These are phyloP conservation scores for Auriscalpium orientale DNA, from an alignment of 768 basidiomycete genomes.

Conservation along the genomic window DNA sequence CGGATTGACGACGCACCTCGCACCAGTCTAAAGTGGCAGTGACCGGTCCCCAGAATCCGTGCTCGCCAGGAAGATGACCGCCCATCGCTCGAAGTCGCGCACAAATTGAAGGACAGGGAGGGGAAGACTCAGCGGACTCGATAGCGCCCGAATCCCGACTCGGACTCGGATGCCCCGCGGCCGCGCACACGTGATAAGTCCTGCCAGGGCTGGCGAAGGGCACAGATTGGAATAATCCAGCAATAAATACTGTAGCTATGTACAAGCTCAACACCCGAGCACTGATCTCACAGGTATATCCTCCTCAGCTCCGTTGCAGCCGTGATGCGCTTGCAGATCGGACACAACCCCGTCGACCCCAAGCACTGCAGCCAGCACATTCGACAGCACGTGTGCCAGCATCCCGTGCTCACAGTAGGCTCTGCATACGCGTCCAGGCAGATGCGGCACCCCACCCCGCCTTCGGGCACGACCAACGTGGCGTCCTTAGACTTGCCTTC, in stretches of 20 bases:
- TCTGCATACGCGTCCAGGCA: slow-evolving; percentile 74
- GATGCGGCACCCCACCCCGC: slow-evolving; percentile 54
- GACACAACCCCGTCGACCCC: slow-evolving; percentile 74
- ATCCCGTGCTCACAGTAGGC: slow-evolving; percentile 74
- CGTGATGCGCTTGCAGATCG: slow-evolving; percentile 84
- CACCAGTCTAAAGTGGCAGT: slow-evolving; percentile 74
- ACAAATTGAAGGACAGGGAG: no score
- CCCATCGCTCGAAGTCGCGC: neutral
- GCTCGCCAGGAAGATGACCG: neutral
- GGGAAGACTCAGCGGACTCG: no score
- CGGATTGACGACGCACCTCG: slow-evolving; percentile 36
- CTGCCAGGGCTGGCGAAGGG: no score
- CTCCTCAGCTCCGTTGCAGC: slow-evolving; percentile 66
- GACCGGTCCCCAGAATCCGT: slow-evolving; percentile 54
- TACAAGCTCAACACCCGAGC: no score
- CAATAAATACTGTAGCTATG: no score
- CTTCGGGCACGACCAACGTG: neutral
- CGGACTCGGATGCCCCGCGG: no score
- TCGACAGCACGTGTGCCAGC: slow-evolving; percentile 82
- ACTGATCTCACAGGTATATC: slow-evolving; percentile 50
- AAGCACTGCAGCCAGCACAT: slow-evolving; percentile 83
- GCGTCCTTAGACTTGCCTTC: no score
- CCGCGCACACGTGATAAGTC: no score
- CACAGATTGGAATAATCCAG: no score
- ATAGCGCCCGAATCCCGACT: no score